A percentile compares a stretch with the other conserved stretches of the same genome.
Conservation (phyloP, 2,329 filamentous ascomycete species). For the Drechslera avenae region DNA sequence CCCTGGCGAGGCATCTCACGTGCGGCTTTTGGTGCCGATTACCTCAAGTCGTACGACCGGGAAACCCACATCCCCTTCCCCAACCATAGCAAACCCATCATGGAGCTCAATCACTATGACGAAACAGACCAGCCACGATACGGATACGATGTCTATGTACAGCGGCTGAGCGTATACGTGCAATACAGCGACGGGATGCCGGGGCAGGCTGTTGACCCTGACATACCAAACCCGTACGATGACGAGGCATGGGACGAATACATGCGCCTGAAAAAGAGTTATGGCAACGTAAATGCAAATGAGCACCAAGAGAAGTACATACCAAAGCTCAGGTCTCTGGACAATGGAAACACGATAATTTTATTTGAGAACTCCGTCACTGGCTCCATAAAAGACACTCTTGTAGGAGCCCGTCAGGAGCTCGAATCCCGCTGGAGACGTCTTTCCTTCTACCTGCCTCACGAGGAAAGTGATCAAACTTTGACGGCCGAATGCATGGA, state of each 20-base stretch:
- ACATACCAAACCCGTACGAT: slow-evolving; percentile 55
- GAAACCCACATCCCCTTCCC: slow-evolving; percentile 23
- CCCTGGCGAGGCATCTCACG: slow-evolving; percentile 58
- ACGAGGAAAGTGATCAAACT: slow-evolving; percentile 51
- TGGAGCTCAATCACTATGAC: slow-evolving; percentile 59
- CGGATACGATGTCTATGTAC: slow-evolving; percentile 57
- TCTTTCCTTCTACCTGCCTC: slow-evolving; percentile 57
- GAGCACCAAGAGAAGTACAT: slow-evolving; percentile 46
- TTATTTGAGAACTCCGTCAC: slow-evolving; percentile 59
- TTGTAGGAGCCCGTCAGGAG: slow-evolving; percentile 57
- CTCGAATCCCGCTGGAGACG: slow-evolving; percentile 60
- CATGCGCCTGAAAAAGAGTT: slow-evolving; percentile 37
- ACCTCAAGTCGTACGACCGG: slow-evolving; percentile 54
- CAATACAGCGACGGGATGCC: slow-evolving; percentile 54
- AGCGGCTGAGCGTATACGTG: slow-evolving; percentile 57
- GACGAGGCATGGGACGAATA: slow-evolving; percentile 45
- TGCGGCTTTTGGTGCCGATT: slow-evolving; percentile 59
- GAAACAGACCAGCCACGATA: slow-evolving; percentile 51
- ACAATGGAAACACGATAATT: slow-evolving; percentile 58
- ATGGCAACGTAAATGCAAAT: slow-evolving; percentile 34
- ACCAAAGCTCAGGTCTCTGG: slow-evolving; percentile 51
- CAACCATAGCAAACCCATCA: slow-evolving; percentile 50
- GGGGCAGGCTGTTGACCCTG: slow-evolving; percentile 47
- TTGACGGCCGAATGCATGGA: slow-evolving; percentile 57
- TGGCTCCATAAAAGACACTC: slow-evolving; percentile 54